These are phyloP conservation scores for Amesomyces nigricolor DNA, from an alignment of 2,329 filamentous ascomycete species.

Conservation along the genomic window DNA sequence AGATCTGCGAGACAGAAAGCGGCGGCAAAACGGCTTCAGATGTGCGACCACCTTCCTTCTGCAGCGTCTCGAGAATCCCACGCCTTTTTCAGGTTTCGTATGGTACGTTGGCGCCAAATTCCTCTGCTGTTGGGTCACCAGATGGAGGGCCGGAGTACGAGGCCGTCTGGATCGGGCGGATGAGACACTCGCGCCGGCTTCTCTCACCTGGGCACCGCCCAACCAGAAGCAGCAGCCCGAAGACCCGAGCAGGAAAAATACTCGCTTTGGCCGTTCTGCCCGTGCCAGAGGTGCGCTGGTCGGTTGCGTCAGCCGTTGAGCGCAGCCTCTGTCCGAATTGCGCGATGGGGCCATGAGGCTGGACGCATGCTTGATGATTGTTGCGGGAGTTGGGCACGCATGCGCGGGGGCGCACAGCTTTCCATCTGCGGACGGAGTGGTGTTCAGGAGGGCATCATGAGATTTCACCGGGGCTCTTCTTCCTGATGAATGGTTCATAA, in stretches of 20 bases:
- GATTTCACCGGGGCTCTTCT: no score
- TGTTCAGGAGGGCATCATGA: background rate
- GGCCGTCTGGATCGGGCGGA: background rate
- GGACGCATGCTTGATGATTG: background rate
- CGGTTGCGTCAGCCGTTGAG: constrained; percentile 5
- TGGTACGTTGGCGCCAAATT: constrained; percentile 2
- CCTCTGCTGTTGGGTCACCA: background rate
- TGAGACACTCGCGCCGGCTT: constrained; percentile 1
- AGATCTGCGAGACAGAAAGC: no score
- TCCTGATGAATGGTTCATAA: no score
- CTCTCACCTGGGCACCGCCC: constrained; percentile 7
- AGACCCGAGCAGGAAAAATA: background rate
- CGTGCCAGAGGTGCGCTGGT: background rate
- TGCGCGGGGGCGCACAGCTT: constrained; percentile 4
- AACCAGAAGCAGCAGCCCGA: background rate
- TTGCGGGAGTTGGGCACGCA: background rate
- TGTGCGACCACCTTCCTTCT: no score
- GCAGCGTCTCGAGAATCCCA: no score
- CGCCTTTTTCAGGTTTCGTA: background rate
- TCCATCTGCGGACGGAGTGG: constrained; percentile 7
- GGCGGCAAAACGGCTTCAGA: no score
- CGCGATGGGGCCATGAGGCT: constrained; percentile 13
- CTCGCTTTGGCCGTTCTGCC: background rate
- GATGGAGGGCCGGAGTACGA: constrained; percentile 3
- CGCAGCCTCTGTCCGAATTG: constrained; percentile 12